Conservation (phyloP, 2,329 filamentous ascomycete species). For the Xylariaceae sp. region DNA sequence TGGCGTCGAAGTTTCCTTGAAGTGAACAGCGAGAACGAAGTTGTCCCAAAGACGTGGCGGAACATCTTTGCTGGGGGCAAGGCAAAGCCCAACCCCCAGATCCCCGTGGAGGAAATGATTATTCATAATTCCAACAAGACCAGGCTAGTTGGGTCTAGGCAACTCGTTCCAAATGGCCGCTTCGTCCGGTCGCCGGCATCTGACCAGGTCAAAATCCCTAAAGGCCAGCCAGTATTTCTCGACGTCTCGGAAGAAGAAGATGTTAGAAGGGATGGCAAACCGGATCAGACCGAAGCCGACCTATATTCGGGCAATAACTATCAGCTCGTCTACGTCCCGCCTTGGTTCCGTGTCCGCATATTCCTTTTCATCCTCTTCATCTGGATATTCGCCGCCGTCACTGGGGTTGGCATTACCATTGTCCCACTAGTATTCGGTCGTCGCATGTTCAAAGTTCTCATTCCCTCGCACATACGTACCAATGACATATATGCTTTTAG, state of each 20-base stretch:
- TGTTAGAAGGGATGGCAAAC: slow-evolving; percentile 62
- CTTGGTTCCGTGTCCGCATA: slow-evolving; percentile 78
- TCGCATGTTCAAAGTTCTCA: slow-evolving; percentile 70
- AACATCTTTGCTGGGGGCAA: slow-evolving; percentile 55
- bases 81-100: slow-evolving; percentile 44
- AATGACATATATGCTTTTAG: slow-evolving; percentile 98
- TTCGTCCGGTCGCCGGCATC: slow-evolving; percentile 94
- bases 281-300: slow-evolving; percentile 57
- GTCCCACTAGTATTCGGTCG: slow-evolving; percentile 85
- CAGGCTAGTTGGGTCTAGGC: slow-evolving; percentile 49
- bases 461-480: slow-evolving; percentile 72
- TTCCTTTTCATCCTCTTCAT: slow-evolving; percentile 85
- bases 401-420: slow-evolving; percentile 83
- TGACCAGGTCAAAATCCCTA: slow-evolving; percentile 92
- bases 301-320: slow-evolving; percentile 64
- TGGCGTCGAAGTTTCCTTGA: slow-evolving; percentile 52
- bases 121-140: slow-evolving; percentile 45
- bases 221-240: slow-evolving; percentile 79
- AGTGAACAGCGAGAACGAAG: slow-evolving; percentile 44
- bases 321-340: slow-evolving; percentile 78
- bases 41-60: slow-evolving; percentile 60
- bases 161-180: slow-evolving; percentile 70
- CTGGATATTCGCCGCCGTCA: slow-evolving; percentile 90
- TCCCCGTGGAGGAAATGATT: slow-evolving; percentile 42
- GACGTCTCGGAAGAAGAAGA: slow-evolving; percentile 71